Evolutionary conservation across 306 rosid genomes (phyloP), one percentile per base, ranked within the genome.

Genomic region (Trichosanthes cucumerina): DNA sequence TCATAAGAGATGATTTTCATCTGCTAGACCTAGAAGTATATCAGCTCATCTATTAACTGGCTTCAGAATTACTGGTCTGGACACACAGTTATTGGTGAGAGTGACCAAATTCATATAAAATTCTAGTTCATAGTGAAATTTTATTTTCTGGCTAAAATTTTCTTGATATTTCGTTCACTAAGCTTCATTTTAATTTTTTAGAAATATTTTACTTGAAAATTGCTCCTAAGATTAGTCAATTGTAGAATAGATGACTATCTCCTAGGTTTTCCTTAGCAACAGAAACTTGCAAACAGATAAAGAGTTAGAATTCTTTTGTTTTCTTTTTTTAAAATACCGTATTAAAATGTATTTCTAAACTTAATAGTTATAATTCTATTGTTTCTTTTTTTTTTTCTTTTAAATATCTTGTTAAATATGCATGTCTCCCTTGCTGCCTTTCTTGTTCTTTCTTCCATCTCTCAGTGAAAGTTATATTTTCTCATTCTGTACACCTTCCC

Each of bases 1-100:
- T 28, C 16, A 28, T 49, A 26, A 34, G 26, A 71, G 77, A 46
- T 12, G 62, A n/a, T 75, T 50, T 74, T 75, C 21, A 75, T 34
- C 49, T 33, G 78, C 78, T 34, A 75, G 79, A 75, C 46, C 44
- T 75, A 52, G 46, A 75, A 49, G 34, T 75, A 75, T 16, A 75
- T 75, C 14, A 49, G 60, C 63, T 50, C 11, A 18, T 75, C 10
- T 54, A 53, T 75, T 38, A 53, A 49, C 8, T 74, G 63, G 78
- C 63, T 73, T 73, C 21, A 12, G 39, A 71, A 71, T 46, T 71
- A 57, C 76, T 71, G 36, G 57, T 71, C 53, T 14, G 76, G 31
- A 50, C 59, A 7, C n/a, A 19, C 44, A 74, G 2, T 13, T 73
- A 46, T 50, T 7, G 41, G 39, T 13, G 10, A 16, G 43, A 26